Evolutionary conservation across 176 grass and related monocot genomes (phyloP).

Genomic region (Oryza meyeriana): DNA sequence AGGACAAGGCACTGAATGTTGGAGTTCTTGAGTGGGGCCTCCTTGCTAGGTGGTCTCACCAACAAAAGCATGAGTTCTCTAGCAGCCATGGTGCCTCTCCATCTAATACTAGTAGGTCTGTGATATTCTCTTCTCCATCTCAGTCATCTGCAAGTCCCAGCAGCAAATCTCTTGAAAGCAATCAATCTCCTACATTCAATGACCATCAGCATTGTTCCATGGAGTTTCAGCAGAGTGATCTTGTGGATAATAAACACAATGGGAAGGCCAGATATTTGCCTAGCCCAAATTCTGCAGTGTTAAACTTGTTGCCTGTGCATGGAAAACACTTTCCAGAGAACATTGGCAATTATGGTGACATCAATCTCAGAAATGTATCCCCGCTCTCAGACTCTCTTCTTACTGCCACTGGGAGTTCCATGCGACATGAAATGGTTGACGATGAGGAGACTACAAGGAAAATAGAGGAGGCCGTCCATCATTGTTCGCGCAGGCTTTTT

Average conservation of each 20-base stretch:
- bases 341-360: not conserved
- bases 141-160: slow-evolving; percentile 50
- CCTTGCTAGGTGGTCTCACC: slow-evolving; percentile 72
- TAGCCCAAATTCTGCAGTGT: slow-evolving; percentile 40
- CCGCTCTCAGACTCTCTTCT: slow-evolving; percentile 10
- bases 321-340: slow-evolving; percentile 32
- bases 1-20: slow-evolving; percentile 79
- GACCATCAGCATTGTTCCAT: slow-evolving; percentile 38
- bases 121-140: slow-evolving; percentile 46
- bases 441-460: slow-evolving; percentile 42
- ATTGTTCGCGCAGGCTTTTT: slow-evolving; percentile 49
- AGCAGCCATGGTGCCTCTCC: slow-evolving; percentile 41
- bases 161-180: slow-evolving; percentile 49
- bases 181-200: slow-evolving; percentile 38
- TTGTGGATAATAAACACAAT: slow-evolving; percentile 27
- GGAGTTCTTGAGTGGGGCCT: slow-evolving; percentile 91
- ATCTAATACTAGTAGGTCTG: slow-evolving; percentile 41
- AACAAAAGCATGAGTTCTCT: slow-evolving; percentile 44
- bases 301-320: slow-evolving; percentile 44
- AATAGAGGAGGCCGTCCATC: slow-evolving; percentile 36
- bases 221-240: slow-evolving; percentile 22
- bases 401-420: slow-evolving; percentile 19
- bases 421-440: slow-evolving; percentile 27
- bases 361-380: slow-evolving; percentile 24
- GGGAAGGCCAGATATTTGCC: slow-evolving; percentile 27